A percentile compares a stretch with the other conserved stretches of the same genome.
phyloP scores from a whole-genome alignment of 805 yeast genomes.

The Sugiyamaella boreocaroliniensis region DNA sequence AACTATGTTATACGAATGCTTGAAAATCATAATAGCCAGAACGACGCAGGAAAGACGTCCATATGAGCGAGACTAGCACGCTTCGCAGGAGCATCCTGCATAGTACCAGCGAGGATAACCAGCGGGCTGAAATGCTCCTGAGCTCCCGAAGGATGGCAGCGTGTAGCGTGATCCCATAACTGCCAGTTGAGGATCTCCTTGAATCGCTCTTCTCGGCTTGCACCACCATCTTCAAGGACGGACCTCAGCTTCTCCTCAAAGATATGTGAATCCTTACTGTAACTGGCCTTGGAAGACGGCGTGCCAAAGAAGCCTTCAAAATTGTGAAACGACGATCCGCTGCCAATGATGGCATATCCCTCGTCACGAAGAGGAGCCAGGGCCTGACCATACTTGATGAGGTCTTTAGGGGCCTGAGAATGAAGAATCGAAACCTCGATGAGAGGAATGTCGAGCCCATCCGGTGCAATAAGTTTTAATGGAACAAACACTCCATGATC shows the following conservation, averaged over 20 bases:
- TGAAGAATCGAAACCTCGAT: constrained; percentile 6
- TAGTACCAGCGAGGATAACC: constrained; percentile 9
- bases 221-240: background rate
- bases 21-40: constrained; percentile 3
- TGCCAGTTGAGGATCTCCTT: constrained; percentile 3
- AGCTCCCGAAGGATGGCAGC: constrained; percentile 5
- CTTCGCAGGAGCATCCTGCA: background rate
- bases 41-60: constrained; percentile 4
- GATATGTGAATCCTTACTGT: background rate
- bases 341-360: constrained; percentile 9
- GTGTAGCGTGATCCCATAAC: constrained; percentile 4
- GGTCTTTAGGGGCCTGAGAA: constrained; percentile 3
- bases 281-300: background rate
- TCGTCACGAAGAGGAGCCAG: constrained; percentile 6
- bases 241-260: constrained; percentile 1
- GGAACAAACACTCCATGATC: constrained; percentile 13
- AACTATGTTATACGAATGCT: too few relatives aligned
- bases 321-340: constrained; percentile 8
- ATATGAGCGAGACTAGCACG: background rate
- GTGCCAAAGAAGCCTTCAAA: constrained; percentile 1
- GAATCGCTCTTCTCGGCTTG: background rate
- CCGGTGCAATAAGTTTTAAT: constrained; percentile 6
- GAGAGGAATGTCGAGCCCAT: constrained; percentile 7
- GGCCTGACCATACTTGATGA: constrained; percentile 4
- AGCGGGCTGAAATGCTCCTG: constrained; percentile 9